A percentile compares a stretch with the other conserved stretches of the same genome.
Conservation (phyloP, 139 green algal genomes). For the Parachlorella kessleri region DNA sequence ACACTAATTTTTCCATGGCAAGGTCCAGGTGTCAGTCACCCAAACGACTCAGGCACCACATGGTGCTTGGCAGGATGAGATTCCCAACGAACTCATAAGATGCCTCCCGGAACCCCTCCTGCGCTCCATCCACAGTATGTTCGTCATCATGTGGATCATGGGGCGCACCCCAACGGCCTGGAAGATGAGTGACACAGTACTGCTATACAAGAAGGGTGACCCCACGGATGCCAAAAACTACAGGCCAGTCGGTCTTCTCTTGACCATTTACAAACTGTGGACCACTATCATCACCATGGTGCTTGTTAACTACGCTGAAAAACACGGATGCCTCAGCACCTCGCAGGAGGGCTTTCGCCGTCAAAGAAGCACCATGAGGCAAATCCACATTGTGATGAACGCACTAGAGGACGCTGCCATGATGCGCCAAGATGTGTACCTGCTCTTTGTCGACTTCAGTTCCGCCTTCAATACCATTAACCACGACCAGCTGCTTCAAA, state of each 20-base stretch:
- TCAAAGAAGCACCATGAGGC: slow-evolving; percentile 1
- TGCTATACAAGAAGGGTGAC: slow-evolving; percentile 44
- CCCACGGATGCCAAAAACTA: slow-evolving; percentile 24
- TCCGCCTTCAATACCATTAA: slow-evolving; percentile 47
- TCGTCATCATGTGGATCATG: slow-evolving; percentile 40
- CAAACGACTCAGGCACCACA: too few species aligned
- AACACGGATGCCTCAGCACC: slow-evolving; percentile 11
- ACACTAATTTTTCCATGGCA: too few species aligned
- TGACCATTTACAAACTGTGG: slow-evolving; percentile 51
- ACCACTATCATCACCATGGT: slow-evolving; percentile 27
- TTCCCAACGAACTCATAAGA: slow-evolving; percentile 46
- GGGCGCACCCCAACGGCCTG: slow-evolving; percentile 29
- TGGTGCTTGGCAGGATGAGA: slow-evolving; percentile 26
- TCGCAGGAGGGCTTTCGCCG: slow-evolving; percentile 45
- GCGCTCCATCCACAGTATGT: slow-evolving; percentile 21
- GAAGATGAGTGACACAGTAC: slow-evolving; percentile 34
- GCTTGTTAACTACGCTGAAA: slow-evolving; percentile 18
- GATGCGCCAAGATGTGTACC: slow-evolving; percentile 20
- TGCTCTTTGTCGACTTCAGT: slow-evolving; percentile 41
- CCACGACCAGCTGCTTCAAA: slow-evolving; percentile 42
- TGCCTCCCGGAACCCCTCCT: slow-evolving; percentile 13
- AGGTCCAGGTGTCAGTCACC: too few species aligned
- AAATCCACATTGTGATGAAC: slow-evolving; percentile 22
- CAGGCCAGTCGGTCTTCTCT: slow-evolving; percentile 25
- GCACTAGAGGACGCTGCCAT: slow-evolving; percentile 34